A percentile compares a stretch with the other conserved stretches of the same genome.
These are phyloP conservation scores for Lenzites betulinus DNA, from an alignment of 768 basidiomycete species.

Conservation along the genomic window DNA sequence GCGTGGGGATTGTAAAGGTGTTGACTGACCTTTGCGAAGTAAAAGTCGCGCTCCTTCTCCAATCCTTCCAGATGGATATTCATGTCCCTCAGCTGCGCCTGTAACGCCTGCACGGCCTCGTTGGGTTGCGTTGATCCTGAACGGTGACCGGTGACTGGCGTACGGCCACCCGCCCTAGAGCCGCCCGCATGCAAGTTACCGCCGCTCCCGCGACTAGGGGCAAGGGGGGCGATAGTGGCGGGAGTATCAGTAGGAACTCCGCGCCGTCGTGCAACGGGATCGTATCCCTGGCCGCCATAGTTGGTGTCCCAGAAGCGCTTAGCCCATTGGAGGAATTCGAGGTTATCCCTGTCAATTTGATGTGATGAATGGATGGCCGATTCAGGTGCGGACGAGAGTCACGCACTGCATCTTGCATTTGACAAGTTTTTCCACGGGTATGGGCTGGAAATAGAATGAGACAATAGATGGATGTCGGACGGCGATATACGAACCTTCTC, in stretches of 20 bases:
- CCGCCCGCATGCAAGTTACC: conserved; percentile 36
- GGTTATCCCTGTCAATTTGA: conserved; percentile 72
- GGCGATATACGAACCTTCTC: conserved; percentile 68
- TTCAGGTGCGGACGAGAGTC: neutral
- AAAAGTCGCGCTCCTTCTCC: conserved; percentile 98
- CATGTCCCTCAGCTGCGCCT: conserved; percentile 81
- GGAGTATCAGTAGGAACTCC: conserved; percentile 77
- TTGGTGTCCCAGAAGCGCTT: conserved; percentile 95
- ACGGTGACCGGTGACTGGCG: conserved; percentile 71
- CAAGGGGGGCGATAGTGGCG: conserved; percentile 74
- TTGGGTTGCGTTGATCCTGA: conserved; percentile 65
- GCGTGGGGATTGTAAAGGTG: too few relatives aligned
- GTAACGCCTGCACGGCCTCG: conserved; percentile 68
- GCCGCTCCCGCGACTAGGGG: conserved; percentile 35
- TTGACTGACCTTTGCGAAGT: conserved; percentile 87
- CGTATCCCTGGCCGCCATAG: conserved; percentile 86
- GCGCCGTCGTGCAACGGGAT: conserved; percentile 78
- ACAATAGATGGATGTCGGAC: neutral
- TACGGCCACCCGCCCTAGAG: conserved; percentile 64
- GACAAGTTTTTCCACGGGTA: conserved; percentile 90
- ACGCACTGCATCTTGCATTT: conserved; percentile 99
- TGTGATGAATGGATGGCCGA: conserved; percentile 7
- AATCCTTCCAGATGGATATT: conserved; percentile 81
- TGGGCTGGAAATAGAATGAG: conserved; percentile 57
- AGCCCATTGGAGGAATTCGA: conserved; percentile 98